Evolutionary conservation across 2,329 filamentous ascomycete genomes (phyloP), one percentile per base, ranked within the genome.

Genomic region (Botrytis paeoniae): DNA sequence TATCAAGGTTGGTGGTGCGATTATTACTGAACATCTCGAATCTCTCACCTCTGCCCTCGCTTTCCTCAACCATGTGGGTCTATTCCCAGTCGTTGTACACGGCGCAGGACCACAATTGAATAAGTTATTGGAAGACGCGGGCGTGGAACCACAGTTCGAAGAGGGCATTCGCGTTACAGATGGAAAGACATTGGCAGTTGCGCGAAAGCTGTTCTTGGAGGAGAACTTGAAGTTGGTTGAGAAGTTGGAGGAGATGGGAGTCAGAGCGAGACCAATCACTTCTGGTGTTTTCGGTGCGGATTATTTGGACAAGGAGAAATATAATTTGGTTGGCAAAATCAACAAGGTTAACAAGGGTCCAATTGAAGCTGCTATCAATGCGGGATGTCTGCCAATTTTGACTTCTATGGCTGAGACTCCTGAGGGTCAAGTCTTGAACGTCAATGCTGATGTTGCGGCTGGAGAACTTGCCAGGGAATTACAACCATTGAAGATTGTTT

Each of bases 1-100:
- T 66, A 97, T 99, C 84, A 99, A 99, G 86, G 95, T 98, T 72
- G 96, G 95, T 75, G 96, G 95, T 75, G 96, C 95, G 76, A 98
- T 98, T 80, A 88, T 99, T 80, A 97, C 94, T 74, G 95, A 98
- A 81, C 92, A 98, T 83, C 88, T 98, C 72, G 93, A 97, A 82
- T 94, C 95, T 80, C 89, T 99, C 72, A 97, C 94, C 81, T 92
- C 92, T 72, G 95, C 93, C 68, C 87, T 98, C 74, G 92, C 94
- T 41, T 97, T 98, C 84, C 89, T 98, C 68, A 95, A 97, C 84
- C 93, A 97, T 86, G 94, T 98, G 80, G 94, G 95, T 59, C 88
- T 99, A 59, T 98, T 94, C 84, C 96, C 96, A 64, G 92, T 98
- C 79, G 94, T 99, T 71, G 95, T 98, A 54, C 96, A 99, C 82